These are phyloP conservation scores for Apiospora phragmitis DNA, from an alignment of 2,329 filamentous ascomycete species.

Conservation along the genomic window DNA sequence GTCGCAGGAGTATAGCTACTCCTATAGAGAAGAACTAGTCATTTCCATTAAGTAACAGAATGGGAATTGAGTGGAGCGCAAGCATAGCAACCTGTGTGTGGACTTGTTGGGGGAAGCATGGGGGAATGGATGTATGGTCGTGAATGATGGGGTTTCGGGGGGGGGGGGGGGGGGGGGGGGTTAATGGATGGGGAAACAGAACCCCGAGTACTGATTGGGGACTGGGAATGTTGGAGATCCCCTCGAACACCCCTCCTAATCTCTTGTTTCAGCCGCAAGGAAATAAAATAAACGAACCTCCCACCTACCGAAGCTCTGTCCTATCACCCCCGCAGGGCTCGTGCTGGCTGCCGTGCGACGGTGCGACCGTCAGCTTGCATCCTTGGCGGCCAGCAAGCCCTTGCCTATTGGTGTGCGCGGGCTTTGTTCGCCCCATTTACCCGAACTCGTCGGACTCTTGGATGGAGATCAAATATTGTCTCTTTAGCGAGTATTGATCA, in stretches of 20 bases:
- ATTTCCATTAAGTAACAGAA: slow-evolving; percentile 11
- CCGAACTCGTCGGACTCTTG: neutral
- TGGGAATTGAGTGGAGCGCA: neutral
- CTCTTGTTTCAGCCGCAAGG: neutral
- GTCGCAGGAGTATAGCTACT: neutral
- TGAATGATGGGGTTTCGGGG: neutral
- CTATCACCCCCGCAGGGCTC: neutral
- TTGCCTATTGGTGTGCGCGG: neutral
- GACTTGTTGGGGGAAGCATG: neutral
- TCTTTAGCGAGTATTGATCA: neutral
- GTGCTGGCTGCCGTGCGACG: neutral
- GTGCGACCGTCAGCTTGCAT: neutral
- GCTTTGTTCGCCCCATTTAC: slow-evolving; percentile 1
- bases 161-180: neutral
- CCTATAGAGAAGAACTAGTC: neutral
- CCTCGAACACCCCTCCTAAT: neutral
- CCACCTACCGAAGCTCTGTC: neutral
- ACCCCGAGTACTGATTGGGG: neutral
- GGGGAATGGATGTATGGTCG: neutral
- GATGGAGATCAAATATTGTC: neutral
- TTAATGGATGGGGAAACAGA: neutral
- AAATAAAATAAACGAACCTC: neutral
- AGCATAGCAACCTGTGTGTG: neutral
- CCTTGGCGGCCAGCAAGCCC: neutral
- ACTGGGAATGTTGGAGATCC: too few relatives aligned